Evolutionary conservation across 1,139 yeast species (phyloP), one percentile per base, ranked within the genome.

Genomic region (Scheffersomyces illinoinensis): DNA sequence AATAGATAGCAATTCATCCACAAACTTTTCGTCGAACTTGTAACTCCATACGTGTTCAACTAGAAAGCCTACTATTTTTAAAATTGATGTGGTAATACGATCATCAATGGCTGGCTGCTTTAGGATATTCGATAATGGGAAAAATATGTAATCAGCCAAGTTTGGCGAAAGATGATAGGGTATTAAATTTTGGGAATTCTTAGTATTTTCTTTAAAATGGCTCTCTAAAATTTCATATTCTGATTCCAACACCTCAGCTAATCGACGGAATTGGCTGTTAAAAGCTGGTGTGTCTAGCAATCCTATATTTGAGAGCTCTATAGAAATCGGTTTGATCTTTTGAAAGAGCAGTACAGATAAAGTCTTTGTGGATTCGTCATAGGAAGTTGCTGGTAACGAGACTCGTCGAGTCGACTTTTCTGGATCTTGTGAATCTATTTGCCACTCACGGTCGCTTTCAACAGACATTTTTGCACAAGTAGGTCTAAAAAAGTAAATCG

Each of bases 111-210:
- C 54, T 5, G 72, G 66, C 50, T 71, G 75, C 60, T 76, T 76
- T 46, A 80, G 62, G 49, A 79, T 60, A 52, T 66, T 69, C 2
- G 83, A 74, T 18, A 80, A 57, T 0, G 84, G 84, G 57, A 73
- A 78, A 63, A 80, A 80, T 3, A 80, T 67, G 59, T 80, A 80
- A 64, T 80, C 84, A 0, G 82, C 83, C 20, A 80, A 59, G 33
- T 72, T 76, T 5, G 74, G 64, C 1, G 78, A 66, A 8, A 78
- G 57, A 8, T 64, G 56, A 58, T 76, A 77, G 3, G 66, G 60
- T 12, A 54, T 46, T 6, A 58, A 65, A 7, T 59, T 54, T 0
- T 57, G 53, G 6, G 59, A 65, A 10, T 59, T 54, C 0, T 57
- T 54, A 0, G 54, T 48, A 53, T 70, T 56, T 8, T 59, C 60